These are phyloP conservation scores for Chrysosporium keratinophilum DNA, from an alignment of 2,329 filamentous ascomycete genomes.

Conservation along the genomic window DNA sequence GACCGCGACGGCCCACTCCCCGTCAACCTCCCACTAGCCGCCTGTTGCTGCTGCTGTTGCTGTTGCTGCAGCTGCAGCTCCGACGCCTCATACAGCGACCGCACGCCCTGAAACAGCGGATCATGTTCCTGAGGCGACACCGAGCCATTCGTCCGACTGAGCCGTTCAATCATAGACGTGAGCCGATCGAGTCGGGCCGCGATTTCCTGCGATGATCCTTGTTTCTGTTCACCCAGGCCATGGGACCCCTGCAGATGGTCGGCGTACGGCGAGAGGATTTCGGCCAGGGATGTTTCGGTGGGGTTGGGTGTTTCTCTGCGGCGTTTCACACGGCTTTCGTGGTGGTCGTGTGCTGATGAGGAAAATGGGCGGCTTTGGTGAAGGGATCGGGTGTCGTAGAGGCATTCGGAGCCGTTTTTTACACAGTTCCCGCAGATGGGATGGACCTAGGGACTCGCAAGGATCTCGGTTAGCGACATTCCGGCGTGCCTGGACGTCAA, in stretches of 20 bases:
- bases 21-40: not conserved
- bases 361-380: slow-evolving; percentile 6
- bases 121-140: slow-evolving; percentile 17
- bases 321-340: slow-evolving; percentile 28
- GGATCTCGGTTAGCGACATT: not conserved
- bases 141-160: slow-evolving; percentile 29
- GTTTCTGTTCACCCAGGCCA: slow-evolving; percentile 17
- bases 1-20: slow-evolving; percentile 8
- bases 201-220: slow-evolving; percentile 29
- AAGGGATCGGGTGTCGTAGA: slow-evolving; percentile 28
- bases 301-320: slow-evolving; percentile 24
- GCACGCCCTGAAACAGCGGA: slow-evolving; percentile 7
- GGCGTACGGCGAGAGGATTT: slow-evolving; percentile 27
- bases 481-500: too few species aligned
- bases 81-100: slow-evolving; percentile 1
- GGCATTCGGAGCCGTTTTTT: slow-evolving; percentile 36
- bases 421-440: slow-evolving; percentile 38
- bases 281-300: slow-evolving; percentile 19
- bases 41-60: too few species aligned
- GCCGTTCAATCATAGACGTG: slow-evolving; percentile 36
- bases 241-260: slow-evolving; percentile 20
- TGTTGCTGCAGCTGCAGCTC: not conserved
- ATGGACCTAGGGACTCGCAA: slow-evolving; percentile 27
- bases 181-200: slow-evolving; percentile 36
- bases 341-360: slow-evolving; percentile 1